Percentiles rank a stretch among this genome's conserved stretches.
These are phyloP conservation scores for Sinapis alba DNA, from an alignment of 441 rosid species.

Conservation along the genomic window DNA sequence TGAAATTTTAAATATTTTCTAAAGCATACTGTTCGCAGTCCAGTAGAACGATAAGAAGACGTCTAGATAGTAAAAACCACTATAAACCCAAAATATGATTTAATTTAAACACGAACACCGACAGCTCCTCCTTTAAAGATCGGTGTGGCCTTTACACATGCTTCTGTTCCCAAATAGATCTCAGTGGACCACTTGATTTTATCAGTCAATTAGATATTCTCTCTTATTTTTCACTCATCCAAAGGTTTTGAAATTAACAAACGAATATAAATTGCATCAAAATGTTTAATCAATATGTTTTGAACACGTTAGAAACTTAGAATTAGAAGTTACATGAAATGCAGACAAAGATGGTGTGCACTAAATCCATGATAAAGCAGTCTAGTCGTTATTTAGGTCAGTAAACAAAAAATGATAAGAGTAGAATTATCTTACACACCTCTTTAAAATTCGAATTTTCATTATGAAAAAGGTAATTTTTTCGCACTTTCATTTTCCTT, in stretches of 20 bases:
- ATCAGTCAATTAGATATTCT: neutral
- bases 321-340: neutral
- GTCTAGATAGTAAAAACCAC: neutral
- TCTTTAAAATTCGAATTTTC: neutral
- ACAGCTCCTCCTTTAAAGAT: constrained; percentile 3
- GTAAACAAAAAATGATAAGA: neutral
- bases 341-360: neutral
- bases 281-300: neutral
- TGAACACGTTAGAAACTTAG: neutral
- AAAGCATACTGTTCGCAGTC: neutral
- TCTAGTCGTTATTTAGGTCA: neutral
- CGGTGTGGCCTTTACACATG: constrained; percentile 14
- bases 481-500: neutral
- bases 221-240: neutral
- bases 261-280: neutral
- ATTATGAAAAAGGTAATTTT: neutral
- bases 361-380: neutral
- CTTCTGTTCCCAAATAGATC: constrained; percentile 7
- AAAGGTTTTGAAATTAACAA: neutral
- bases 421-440: neutral
- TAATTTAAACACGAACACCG: neutral
- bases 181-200: constrained; percentile 9
- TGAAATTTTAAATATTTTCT: neutral
- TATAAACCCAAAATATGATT: neutral
- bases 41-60: neutral